These are phyloP conservation scores for Volvariella volvacea DNA, from an alignment of 1,284 basidiomycete genomes.

Conservation along the genomic window DNA sequence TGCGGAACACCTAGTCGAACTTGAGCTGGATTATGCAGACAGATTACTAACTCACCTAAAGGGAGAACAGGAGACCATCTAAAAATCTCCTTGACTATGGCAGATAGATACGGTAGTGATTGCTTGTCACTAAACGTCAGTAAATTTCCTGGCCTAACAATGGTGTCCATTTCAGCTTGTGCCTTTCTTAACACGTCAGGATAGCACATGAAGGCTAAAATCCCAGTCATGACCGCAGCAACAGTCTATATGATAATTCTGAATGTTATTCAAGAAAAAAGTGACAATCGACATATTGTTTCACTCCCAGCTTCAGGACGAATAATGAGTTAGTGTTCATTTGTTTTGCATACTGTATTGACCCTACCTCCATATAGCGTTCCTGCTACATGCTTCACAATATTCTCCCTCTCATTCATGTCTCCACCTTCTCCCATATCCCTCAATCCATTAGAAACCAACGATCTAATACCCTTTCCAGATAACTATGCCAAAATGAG, in stretches of 20 bases:
- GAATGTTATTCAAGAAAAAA: neutral
- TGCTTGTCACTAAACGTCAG: constrained; percentile 39
- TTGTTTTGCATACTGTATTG: no score
- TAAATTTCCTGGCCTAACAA: constrained; percentile 35
- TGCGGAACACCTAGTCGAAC: constrained; percentile 1
- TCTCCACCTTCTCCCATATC: no score
- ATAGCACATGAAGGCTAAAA: constrained; percentile 27
- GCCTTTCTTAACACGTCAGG: constrained; percentile 33
- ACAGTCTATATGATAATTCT: constrained; percentile 10
- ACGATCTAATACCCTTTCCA: no score
- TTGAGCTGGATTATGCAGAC: no score
- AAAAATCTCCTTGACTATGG: constrained; percentile 35
- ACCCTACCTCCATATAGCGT: neutral
- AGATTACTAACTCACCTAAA: constrained; percentile 8
- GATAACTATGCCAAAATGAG: no score
- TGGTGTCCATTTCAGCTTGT: constrained; percentile 36
- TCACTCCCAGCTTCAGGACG: constrained; percentile 9
- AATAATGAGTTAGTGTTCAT: no score
- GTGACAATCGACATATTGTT: constrained; percentile 1
- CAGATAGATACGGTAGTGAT: constrained; percentile 35
- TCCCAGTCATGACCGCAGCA: constrained; percentile 1
- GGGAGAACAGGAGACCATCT: constrained; percentile 16
- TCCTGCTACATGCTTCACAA: no score
- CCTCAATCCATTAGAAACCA: no score
- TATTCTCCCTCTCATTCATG: no score